Percentiles rank a stretch among this genome's conserved stretches.
Evolutionary conservation across 108 stramenopile genomes (phyloP).

Genomic region (Nannochloropsis gaditana): DNA sequence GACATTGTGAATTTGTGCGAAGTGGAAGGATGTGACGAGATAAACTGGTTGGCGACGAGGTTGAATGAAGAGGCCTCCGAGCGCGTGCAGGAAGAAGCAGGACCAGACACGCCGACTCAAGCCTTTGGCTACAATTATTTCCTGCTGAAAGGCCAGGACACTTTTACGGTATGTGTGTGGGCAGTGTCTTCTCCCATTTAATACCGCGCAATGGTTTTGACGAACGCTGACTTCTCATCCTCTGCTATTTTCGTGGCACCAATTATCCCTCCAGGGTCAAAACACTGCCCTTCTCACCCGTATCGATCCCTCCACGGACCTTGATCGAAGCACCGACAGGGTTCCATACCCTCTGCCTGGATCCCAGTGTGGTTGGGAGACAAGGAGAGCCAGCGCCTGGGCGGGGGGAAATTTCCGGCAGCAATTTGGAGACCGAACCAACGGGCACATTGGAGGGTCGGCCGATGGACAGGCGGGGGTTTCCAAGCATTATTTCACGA

Average conservation of each 20-base stretch:
- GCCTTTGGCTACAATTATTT: background rate
- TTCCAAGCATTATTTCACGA: background rate
- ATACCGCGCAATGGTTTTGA: too few relatives aligned
- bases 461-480: background rate
- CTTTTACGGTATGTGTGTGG: background rate
- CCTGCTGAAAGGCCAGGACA: background rate
- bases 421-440: background rate
- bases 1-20: slow-evolving; percentile 16
- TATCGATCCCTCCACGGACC: background rate
- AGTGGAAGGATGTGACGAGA: background rate
- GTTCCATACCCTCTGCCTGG: background rate
- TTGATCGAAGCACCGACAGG: background rate
- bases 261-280: background rate
- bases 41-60: background rate
- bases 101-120: background rate
- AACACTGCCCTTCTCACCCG: slow-evolving; percentile 21
- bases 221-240: too few relatives aligned
- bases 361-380: background rate
- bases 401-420: background rate
- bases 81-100: background rate
- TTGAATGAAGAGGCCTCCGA: background rate
- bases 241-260: too few relatives aligned
- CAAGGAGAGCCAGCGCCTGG: background rate
- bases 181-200: too few relatives aligned
- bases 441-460: background rate